Evolutionary conservation across 306 rosid species (phyloP).

Genomic region (Cyclanthera cordifolia): DNA sequence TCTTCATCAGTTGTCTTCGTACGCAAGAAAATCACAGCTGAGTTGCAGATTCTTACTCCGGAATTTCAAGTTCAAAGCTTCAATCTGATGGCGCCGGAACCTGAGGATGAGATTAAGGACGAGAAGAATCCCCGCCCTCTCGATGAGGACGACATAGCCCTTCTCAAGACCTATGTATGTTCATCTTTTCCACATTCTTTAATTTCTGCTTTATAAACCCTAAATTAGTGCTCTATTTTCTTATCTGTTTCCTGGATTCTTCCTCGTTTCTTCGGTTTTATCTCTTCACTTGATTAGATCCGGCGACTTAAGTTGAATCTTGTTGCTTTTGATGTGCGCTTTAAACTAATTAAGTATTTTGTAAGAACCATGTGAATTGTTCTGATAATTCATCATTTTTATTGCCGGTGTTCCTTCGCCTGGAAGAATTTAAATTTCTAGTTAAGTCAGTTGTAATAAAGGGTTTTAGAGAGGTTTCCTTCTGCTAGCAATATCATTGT

Average conservation of each 20-base stretch:
- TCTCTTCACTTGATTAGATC: not conserved
- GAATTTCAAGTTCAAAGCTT: not conserved
- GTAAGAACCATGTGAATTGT: not conserved
- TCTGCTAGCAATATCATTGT: not conserved
- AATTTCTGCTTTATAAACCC: conserved; percentile 22
- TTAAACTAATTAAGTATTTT: too few relatives aligned
- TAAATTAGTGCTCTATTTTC: conserved; percentile 5
- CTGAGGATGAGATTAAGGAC: conserved; percentile 83
- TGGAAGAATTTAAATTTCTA: not conserved
- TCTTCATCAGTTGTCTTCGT: conserved; percentile 9
- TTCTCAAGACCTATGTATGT: conserved; percentile 81
- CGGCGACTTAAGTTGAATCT: not conserved
- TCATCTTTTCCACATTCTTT: not conserved
- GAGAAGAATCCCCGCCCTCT: conserved; percentile 98
- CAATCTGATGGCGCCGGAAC: conserved; percentile 62
- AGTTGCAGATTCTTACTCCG: conserved; percentile 4
- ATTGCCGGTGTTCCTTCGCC: not conserved
- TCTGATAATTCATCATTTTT: not conserved
- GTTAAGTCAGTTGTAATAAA: too few relatives aligned
- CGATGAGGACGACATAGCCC: conserved; percentile 91
- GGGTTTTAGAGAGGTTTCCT: too few relatives aligned
- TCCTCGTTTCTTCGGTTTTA: not conserved
- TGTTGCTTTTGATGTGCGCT: not conserved
- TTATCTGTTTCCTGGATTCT: not conserved
- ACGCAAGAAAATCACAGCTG: conserved; percentile 11